These are phyloP conservation scores for Mortierella alpina DNA, from an alignment of 192 early-diverging fungal genomes.

Conservation along the genomic window DNA sequence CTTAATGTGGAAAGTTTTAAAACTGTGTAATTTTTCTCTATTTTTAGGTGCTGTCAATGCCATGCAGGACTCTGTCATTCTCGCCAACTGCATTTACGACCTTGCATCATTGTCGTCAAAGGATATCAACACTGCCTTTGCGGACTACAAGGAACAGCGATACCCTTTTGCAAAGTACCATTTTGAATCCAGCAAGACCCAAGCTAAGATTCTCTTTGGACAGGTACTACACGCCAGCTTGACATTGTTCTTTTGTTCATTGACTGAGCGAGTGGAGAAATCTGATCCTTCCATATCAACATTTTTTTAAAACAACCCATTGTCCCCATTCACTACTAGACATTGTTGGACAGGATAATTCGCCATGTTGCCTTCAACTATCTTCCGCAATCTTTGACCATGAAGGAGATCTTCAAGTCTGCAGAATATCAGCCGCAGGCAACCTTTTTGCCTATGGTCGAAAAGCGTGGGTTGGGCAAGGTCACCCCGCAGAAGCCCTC, in stretches of 20 bases:
- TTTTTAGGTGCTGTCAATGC: slow-evolving; percentile 17
- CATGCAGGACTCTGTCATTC: slow-evolving; percentile 11
- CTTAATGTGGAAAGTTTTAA: no score
- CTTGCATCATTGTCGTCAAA: background rate
- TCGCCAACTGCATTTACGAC: slow-evolving; percentile 15
- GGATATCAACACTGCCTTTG: background rate
- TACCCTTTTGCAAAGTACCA: background rate
- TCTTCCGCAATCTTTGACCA: background rate
- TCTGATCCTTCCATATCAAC: background rate
- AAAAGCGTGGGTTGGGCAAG: background rate
- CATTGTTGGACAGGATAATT: background rate
- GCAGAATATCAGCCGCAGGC: background rate
- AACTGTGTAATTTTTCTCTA: background rate
- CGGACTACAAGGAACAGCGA: slow-evolving; percentile 1
- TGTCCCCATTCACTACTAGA: background rate
- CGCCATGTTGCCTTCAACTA: slow-evolving; percentile 7
- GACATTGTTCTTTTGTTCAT: no score
- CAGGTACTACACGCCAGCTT: background rate
- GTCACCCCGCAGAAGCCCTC: slow-evolving; percentile 3
- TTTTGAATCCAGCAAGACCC: background rate
- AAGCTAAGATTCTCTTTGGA: slow-evolving; percentile 3
- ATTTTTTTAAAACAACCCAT: background rate
- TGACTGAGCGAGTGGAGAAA: background rate
- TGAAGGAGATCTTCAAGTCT: slow-evolving; percentile 1
- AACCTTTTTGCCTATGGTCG: background rate